Evolutionary conservation across 2,329 filamentous ascomycete species (phyloP), one percentile per base, ranked within the genome.

Genomic region (Cladorrhinum sp.): DNA sequence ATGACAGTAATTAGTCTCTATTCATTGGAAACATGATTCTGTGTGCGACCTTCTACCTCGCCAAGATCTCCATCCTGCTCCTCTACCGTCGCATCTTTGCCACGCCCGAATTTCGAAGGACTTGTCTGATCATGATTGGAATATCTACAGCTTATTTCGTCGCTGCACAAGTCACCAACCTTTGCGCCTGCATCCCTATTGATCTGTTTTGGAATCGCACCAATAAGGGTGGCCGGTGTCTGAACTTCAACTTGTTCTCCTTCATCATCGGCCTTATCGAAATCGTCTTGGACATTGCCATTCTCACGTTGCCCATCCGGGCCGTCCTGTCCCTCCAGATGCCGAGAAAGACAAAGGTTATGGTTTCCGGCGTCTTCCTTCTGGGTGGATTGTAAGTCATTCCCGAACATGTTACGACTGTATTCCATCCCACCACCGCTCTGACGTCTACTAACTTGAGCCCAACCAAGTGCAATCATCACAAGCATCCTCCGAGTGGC

Each of bases 161-260:
- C 25, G 50, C 24, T 2, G 50, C 50, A n/a, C 20, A 52, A 20
- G 50, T 52, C 10, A 20, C 24, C 9, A 52, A 52, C n/a, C n/a
- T 52, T 1, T 52, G 50, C 25, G 29, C 18, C 25, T 52, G 50
- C 50, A 52, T 52, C 13, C 50, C 50, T 24, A 52, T 52, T 29
- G 50, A 52, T 18, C 20, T 52, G 12, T 52, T 52, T 16, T 52
- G 50, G 50, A 23, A 52, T 23, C 50, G 50, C 20, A 13, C 22
- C 2, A 51, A 51, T 7, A 22, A 3, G 10, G 50, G 50, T 3
- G 50, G 50, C 16, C 50, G 50, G 2, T 51, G 50, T 12, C 23
- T 51, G 3, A 51, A 51, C 50, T 51, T 51, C 50, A 51, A 51
- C 18, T 16, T 51, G n/a, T 51, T 51, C 50, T 51, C 23, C 23